Evolutionary conservation across 139 green algal species (phyloP), one percentile per base, ranked within the genome.

Genomic region (Chloropicon primus): DNA sequence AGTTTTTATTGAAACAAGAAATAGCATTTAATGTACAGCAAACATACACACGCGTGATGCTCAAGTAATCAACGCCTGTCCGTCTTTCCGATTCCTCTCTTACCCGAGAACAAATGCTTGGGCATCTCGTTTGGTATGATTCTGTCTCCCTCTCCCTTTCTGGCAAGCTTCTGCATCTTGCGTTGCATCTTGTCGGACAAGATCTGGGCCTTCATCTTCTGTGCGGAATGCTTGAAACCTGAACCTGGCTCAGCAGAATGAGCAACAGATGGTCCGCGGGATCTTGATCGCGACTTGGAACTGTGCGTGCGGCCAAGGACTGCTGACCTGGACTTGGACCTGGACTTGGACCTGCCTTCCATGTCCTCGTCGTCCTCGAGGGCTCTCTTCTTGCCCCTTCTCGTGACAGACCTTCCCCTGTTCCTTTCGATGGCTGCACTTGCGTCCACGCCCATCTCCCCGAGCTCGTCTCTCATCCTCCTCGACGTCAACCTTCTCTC

Each of bases 51-150:
- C n/a, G n/a, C n/a, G n/a, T n/a, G n/a, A n/a, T n/a, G n/a, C n/a
- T n/a, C n/a, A n/a, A n/a, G n/a, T n/a, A n/a, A 75, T 75, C 72
- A 96, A 27, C 91, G 85, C 62, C 92, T 76, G 74, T 96, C 89
- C 1, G 87, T 93, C 81, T 91, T 94, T 26, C 92, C 92, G 3
- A 81, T 88, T 2, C 87, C 87, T 1, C 90, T 81, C 80, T 97
- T 98, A 24, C 94, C 95, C 24, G 80, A 89, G 82, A 98, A 94
- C 54, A 99, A 83, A 78, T 99, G 95, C 92, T 99, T 99, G 54
- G 96, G 96, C 86, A 92, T 96, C 81, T 91, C 93, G 74, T 89
- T 96, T 72, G 72, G 87, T 80, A 97, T 96, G 54, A 84, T 82
- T 22, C 87, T 72, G 80, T 92, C 88, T 2, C 54, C 88, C 78